Evolutionary conservation across 23 red algal genomes (phyloP).

Genomic region (Gracilaria gracilis): DNA sequence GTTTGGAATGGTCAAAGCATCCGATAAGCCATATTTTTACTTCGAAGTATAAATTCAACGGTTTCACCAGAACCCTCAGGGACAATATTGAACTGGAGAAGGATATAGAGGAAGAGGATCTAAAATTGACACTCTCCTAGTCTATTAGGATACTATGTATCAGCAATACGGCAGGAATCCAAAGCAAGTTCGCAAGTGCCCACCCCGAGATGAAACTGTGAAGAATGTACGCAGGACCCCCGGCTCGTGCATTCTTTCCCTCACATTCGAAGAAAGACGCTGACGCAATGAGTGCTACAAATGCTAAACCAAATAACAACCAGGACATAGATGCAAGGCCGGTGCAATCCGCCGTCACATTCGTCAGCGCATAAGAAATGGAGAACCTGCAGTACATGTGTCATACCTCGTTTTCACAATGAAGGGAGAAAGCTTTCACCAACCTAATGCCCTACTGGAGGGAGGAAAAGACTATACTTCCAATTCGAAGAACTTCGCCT

Average conservation of each 20-base stretch:
- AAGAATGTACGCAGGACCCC: background rate
- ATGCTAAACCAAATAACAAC: background rate
- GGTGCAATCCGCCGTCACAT: background rate
- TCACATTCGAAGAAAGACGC: slow-evolving; percentile 21
- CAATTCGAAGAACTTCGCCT: background rate
- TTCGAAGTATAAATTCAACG: slow-evolving; percentile 26
- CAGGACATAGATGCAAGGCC: slow-evolving; percentile 6
- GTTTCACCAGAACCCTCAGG: slow-evolving; percentile 9
- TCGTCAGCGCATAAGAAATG: background rate
- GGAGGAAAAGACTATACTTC: background rate
- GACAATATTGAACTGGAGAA: slow-evolving; percentile 34
- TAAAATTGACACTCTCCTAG: background rate
- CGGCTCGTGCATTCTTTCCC: background rate
- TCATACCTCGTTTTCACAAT: slow-evolving; percentile 31
- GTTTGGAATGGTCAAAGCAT: slow-evolving; percentile 4
- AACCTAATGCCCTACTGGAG: background rate
- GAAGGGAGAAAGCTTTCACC: background rate
- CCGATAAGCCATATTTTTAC: slow-evolving; percentile 26
- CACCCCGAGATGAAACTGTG: background rate
- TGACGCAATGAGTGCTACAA: slow-evolving; percentile 20
- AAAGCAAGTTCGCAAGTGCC: background rate
- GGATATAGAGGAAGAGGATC: background rate
- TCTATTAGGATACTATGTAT: slow-evolving; percentile 16
- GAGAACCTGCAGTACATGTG: slow-evolving; percentile 21
- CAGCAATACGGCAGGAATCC: slow-evolving; percentile 33